phyloP scores from a whole-genome alignment of 2,329 filamentous ascomycete genomes.

The Colletotrichum australisinense region DNA sequence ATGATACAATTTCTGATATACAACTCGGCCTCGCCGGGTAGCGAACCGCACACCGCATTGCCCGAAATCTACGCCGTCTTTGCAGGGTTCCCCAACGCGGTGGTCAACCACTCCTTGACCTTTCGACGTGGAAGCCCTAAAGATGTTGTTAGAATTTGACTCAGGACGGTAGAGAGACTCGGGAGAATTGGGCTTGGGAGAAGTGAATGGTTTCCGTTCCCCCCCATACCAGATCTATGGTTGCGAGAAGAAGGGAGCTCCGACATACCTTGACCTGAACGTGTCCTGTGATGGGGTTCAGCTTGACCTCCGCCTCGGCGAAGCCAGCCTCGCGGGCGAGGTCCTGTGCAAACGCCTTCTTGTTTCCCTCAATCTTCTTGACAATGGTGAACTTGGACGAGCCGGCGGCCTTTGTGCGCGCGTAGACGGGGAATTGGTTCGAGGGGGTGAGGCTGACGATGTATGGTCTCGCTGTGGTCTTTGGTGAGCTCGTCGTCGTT shows the following conservation, averaged over 20 bases:
- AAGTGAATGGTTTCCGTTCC: no score
- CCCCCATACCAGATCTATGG: not conserved
- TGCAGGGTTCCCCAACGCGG: conserved; percentile 5
- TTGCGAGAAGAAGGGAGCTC: not conserved
- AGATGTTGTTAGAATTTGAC: not conserved
- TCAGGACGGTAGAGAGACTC: not conserved
- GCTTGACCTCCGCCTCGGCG: conserved; percentile 61
- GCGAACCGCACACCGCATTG: not conserved
- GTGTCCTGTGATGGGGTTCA: conserved; percentile 75
- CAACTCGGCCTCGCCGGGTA: not conserved
- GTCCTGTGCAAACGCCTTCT: conserved; percentile 71
- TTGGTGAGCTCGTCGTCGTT: conserved; percentile 32
- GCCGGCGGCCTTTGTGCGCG: conserved; percentile 77
- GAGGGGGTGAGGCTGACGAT: conserved; percentile 77
- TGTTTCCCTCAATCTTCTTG: conserved; percentile 83
- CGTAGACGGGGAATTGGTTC: conserved; percentile 82
- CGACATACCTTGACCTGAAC: conserved; percentile 76
- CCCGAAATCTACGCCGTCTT: not conserved
- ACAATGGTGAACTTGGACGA: conserved; percentile 80
- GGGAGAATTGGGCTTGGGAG: not conserved
- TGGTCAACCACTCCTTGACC: conserved; percentile 22
- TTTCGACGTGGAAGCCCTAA: conserved; percentile 27
- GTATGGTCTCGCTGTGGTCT: conserved; percentile 64
- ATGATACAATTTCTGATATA: conserved; percentile 22
- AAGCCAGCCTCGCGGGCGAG: conserved; percentile 70